phyloP scores from a whole-genome alignment of 352 stramenopile genomes.

The Pythium pyrilobum region DNA sequence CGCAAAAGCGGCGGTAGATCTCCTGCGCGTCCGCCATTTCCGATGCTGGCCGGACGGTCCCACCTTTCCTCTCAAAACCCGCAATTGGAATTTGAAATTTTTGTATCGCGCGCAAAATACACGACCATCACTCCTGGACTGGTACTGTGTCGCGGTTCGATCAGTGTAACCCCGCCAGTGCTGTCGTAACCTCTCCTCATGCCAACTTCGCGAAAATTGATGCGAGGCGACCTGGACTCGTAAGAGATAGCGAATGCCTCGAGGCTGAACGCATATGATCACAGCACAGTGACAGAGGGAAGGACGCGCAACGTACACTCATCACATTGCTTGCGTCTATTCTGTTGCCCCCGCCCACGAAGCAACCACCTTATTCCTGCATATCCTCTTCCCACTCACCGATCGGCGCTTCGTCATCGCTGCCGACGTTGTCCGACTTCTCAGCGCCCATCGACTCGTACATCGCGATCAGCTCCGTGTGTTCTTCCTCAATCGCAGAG shows the following conservation, averaged over 20 bases:
- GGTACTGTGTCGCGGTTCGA: no score
- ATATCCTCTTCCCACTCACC: slow-evolving; percentile 20
- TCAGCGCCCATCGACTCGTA: slow-evolving; percentile 24
- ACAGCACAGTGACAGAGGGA: no score
- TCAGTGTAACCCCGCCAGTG: not conserved
- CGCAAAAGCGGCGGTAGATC: slow-evolving; percentile 19
- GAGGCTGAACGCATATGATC: no score
- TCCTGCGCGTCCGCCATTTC: slow-evolving; percentile 20
- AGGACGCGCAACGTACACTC: no score
- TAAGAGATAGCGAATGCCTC: no score
- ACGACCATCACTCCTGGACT: not conserved
- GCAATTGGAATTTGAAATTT: slow-evolving; percentile 14
- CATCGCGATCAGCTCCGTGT: slow-evolving; percentile 24
- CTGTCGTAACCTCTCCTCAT: no score
- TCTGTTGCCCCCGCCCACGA: no score
- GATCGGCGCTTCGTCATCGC: slow-evolving; percentile 6
- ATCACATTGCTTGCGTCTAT: no score
- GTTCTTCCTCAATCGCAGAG: slow-evolving; percentile 27
- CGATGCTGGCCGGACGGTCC: not conserved
- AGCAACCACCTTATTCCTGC: slow-evolving; percentile 11
- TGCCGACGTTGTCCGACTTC: slow-evolving; percentile 19
- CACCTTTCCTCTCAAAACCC: not conserved
- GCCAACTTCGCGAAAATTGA: no score
- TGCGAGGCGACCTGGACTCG: no score
- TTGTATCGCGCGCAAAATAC: not conserved